A percentile compares a stretch with the other conserved stretches of the same genome.
Conservation (phyloP, 495 filamentous ascomycete genomes). For the Annulohypoxylon maeteangense region DNA sequence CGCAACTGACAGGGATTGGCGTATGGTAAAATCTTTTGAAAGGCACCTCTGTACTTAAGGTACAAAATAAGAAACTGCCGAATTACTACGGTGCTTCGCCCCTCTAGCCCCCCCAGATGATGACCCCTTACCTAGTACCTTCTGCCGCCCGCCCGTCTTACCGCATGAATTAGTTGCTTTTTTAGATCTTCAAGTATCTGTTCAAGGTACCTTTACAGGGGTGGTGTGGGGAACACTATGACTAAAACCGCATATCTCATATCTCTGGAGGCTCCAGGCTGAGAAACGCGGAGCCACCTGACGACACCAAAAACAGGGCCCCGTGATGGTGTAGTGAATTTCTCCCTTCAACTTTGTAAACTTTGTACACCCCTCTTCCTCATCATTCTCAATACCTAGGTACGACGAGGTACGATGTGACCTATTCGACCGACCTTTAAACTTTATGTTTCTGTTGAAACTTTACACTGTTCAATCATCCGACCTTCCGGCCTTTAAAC, state of each 20-base stretch:
- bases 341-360: conserved; percentile 31
- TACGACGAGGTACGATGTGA: conserved; percentile 38
- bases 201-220: conserved; percentile 12
- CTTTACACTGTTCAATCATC: conserved; percentile 40
- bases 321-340: conserved; percentile 42
- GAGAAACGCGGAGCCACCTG: conserved; percentile 33
- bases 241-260: conserved; percentile 19
- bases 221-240: conserved; percentile 28
- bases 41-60: too few species aligned
- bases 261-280: conserved; percentile 33
- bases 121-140: conserved; percentile 2
- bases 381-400: conserved; percentile 17
- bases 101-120: conserved; percentile 25
- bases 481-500: conserved; percentile 25
- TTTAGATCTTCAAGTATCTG: not conserved
- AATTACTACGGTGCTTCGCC: conserved; percentile 19
- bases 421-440: conserved; percentile 31
- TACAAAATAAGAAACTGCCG: conserved; percentile 24
- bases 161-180: conserved; percentile 22
- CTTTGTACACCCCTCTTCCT: conserved; percentile 22
- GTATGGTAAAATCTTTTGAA: too few species aligned
- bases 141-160: conserved; percentile 35
- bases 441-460: conserved; percentile 15
- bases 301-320: conserved; percentile 33
- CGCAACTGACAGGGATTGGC: too few species aligned